Conservation (phyloP, 192 early-diverging fungal species). For the Podila verticillata region DNA sequence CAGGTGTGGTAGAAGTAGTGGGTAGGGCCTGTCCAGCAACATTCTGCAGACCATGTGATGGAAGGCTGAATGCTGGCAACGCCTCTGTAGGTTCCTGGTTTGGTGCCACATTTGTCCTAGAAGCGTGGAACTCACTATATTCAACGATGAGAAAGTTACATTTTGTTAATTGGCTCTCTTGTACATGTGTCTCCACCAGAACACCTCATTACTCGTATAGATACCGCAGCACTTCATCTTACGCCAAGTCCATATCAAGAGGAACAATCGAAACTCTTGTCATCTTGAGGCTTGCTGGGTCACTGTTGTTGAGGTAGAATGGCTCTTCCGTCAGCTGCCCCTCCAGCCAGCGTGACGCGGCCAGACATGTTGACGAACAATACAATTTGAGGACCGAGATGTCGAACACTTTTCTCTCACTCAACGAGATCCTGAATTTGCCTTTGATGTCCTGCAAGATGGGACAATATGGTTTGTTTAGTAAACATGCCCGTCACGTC, state of each 20-base stretch:
- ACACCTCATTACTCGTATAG: background rate
- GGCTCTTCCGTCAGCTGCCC: conserved; percentile 82
- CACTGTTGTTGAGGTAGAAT: conserved; percentile 68
- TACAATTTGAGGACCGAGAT: conserved; percentile 70
- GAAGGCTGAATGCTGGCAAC: conserved; percentile 20
- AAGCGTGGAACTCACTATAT: conserved; percentile 26
- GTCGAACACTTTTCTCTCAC: conserved; percentile 82
- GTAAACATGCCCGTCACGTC: background rate
- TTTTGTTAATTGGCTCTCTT: background rate
- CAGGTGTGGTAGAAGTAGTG: background rate
- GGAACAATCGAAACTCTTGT: conserved; percentile 34
- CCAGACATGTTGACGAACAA: conserved; percentile 78
- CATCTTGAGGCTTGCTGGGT: conserved; percentile 26
- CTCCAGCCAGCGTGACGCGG: conserved; percentile 73
- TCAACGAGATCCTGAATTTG: conserved; percentile 75
- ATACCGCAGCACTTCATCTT: conserved; percentile 1
- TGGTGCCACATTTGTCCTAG: background rate
- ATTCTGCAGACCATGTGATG: conserved; percentile 1
- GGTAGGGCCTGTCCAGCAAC: background rate
- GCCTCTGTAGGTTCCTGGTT: background rate
- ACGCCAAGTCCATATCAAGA: conserved; percentile 34
- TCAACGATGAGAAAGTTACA: background rate
- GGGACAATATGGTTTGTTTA: background rate
- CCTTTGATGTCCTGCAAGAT: conserved; percentile 56
- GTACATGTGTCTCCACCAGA: background rate